These are phyloP conservation scores for Myriosclerotinia duriaeana DNA, from an alignment of 2,329 filamentous ascomycete species.

Conservation along the genomic window DNA sequence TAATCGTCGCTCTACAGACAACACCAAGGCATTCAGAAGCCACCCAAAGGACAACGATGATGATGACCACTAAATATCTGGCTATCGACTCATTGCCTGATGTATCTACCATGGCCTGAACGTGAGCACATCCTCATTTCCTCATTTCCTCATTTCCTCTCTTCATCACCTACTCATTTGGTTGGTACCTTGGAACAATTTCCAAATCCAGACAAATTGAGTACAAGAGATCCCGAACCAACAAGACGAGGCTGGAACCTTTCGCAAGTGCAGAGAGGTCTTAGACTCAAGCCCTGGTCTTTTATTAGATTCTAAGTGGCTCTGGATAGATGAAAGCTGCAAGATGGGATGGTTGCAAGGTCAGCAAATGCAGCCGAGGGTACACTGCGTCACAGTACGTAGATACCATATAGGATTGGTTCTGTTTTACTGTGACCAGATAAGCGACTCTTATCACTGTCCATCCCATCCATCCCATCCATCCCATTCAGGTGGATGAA, in stretches of 20 bases:
- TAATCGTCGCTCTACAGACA: slow-evolving; percentile 7
- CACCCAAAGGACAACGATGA: slow-evolving; percentile 25
- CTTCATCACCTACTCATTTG: not conserved
- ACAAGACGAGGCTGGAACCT: slow-evolving; percentile 24
- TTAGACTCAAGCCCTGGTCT: slow-evolving; percentile 14
- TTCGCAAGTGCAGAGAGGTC: slow-evolving; percentile 19
- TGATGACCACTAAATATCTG: slow-evolving; percentile 21
- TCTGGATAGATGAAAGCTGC: slow-evolving; percentile 16
- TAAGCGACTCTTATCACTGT: slow-evolving; percentile 20
- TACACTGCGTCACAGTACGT: slow-evolving; percentile 12
- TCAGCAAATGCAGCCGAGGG: slow-evolving; percentile 12
- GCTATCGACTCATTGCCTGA: not conserved
- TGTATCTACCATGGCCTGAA: slow-evolving; percentile 13
- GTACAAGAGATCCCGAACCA: slow-evolving; percentile 6
- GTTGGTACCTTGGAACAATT: not conserved
- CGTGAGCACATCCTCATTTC: slow-evolving; percentile 18
- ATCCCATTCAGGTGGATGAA: too few species aligned
- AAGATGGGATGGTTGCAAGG: slow-evolving; percentile 4
- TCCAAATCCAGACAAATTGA: slow-evolving; percentile 14
- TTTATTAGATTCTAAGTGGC: slow-evolving; percentile 21
- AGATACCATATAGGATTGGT: not conserved
- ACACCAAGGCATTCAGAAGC: slow-evolving; percentile 14
- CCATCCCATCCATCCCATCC: too few species aligned
- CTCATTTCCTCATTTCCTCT: slow-evolving; percentile 4
- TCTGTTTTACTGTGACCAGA: not conserved